Evolutionary conservation across 192 early-diverging fungal species (phyloP), one percentile per base, ranked within the genome.

Genomic region (Phlyctochytrium planicorne): DNA sequence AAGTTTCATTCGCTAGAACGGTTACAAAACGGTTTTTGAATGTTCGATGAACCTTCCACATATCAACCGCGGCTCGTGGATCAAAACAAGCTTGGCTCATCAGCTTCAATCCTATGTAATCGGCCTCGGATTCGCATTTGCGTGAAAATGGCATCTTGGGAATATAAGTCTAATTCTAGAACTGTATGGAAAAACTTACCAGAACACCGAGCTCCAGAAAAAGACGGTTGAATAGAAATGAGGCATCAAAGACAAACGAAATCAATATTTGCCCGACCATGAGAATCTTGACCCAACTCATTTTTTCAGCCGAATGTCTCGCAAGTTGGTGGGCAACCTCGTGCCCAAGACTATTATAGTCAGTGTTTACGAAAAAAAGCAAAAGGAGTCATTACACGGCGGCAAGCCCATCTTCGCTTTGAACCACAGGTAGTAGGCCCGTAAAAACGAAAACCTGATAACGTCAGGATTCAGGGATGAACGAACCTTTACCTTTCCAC

Each of bases 21-120:
- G 20, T 53, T 35, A 65, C 32, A 30, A 30, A 30, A 1, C 1
- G 52, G 10, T 24, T 14, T 3, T 57, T n/a, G 30, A 31, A 56
- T 34, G 27, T 30, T 3, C 12, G n/a, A 67, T 52, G 17, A 10
- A 78, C 78, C 74, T 87, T 64, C 96, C 96, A 98, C 69, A 98
- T 78, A 3, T 74, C 73, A 0, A 89, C 78, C 24, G 93, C 92
- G 65, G 90, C 87, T 12, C 63, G 65, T 0, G 96, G 96, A 70
- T 97, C 85, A 72, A 90, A 98, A 72, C 96, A 98, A 30, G 96
- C 96, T 60, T 89, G 82, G 2, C 94, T 87, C 93, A 97, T 95
- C 17, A 98, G 77, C 52, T 83, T 62, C 34, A 98, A 75, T 0
- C 80, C 94, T 73, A 98, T 92, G 52, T 87, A 79, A 75, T 98